Base-by-base conservation (phyloP, 2,329 filamentous ascomycete species). In the Mollisia scopiformis region DNA sequence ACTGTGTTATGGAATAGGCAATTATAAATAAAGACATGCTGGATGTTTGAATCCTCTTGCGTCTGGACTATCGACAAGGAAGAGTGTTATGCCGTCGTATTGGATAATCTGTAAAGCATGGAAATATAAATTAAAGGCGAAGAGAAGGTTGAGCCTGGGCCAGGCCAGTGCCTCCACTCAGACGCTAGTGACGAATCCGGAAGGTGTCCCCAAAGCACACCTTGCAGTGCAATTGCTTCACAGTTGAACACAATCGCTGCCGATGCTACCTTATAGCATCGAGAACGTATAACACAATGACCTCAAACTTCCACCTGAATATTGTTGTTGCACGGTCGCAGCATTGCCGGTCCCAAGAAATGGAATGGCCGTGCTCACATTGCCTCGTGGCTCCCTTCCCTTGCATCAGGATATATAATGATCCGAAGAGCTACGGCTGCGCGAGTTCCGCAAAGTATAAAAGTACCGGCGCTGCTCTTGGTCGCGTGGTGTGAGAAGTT, bases 101-200 rank as follows among this genome's bases (percentile, higher is more conserved):
- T 47, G 50, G 23, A 16, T 21, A 43, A 27, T 30, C n/a, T 33
- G 39, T 49, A 31, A 47, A 49, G 51, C 28, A 49, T 47, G 43
- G 50, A 25, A 16, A 49, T 55, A 59, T 59, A 59, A 52, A 54
- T 55, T 33, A 55, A 55, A 30, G 30, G 50, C 11, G 50, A 59
- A 25, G 46, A 27, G 37, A 49, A 49, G 19, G 14, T n/a, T 27
- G 27, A 35, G 37, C 10, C 23, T 2, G 13, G 14, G 30, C 5
- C 6, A 1, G 25, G 28, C 6, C 49, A 33, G 27, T n/a, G n/a
- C n/a, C n/a, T n/a, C n/a, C n/a, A n/a, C n/a, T n/a, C n/a, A 21
- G 49, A 1, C 16, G 30, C 8, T 11, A 14, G 11, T 57, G 46
- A 39, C 46, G 51, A 57, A 57, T 19, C 46, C 11, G n/a, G 31